Percentiles rank a stretch among this genome's conserved stretches.
Evolutionary conservation across 1,139 yeast genomes (phyloP).

Genomic region (Hemisphaericaspora xylanilytica): DNA sequence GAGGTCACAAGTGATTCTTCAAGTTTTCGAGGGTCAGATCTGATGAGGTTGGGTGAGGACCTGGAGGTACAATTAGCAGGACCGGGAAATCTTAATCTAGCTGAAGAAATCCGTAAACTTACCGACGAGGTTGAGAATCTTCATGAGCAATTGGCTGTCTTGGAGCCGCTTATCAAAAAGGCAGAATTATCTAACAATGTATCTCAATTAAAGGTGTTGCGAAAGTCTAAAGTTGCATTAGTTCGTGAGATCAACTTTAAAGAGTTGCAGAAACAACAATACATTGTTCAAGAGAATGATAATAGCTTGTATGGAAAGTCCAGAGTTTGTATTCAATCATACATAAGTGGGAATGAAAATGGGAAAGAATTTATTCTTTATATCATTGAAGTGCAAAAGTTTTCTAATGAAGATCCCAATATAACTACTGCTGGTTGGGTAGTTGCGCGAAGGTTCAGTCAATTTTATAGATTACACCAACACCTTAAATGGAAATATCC

Average conservation of each 20-base stretch:
- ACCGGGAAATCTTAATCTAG: constrained; percentile 65
- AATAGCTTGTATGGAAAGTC: constrained; percentile 76
- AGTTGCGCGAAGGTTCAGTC: constrained; percentile 83
- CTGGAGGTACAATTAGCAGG: constrained; percentile 45
- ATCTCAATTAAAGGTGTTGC: constrained; percentile 63
- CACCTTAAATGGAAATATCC: constrained; percentile 58
- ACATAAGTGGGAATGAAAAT: constrained; percentile 54
- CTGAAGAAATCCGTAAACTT: constrained; percentile 62
- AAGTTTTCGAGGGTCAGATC: constrained; percentile 14
- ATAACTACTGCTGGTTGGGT: constrained; percentile 77
- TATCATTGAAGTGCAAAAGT: constrained; percentile 71
- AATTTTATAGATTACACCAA: constrained; percentile 70
- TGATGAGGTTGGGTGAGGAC: constrained; percentile 3
- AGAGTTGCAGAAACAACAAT: constrained; percentile 76
- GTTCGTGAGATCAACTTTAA: constrained; percentile 68
- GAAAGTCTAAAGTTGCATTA: constrained; percentile 63
- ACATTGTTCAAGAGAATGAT: constrained; percentile 78
- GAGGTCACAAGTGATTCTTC: constrained; percentile 34
- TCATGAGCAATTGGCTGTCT: constrained; percentile 58
- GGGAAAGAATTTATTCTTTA: constrained; percentile 63
- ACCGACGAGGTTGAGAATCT: constrained; percentile 59
- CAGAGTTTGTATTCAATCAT: constrained; percentile 61
- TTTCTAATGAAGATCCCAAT: constrained; percentile 40
- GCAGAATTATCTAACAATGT: constrained; percentile 81
- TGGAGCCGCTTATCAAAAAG: constrained; percentile 66